phyloP scores from a whole-genome alignment of 371 early-diverging fungal species.

The Saksenaea oblongispora region DNA sequence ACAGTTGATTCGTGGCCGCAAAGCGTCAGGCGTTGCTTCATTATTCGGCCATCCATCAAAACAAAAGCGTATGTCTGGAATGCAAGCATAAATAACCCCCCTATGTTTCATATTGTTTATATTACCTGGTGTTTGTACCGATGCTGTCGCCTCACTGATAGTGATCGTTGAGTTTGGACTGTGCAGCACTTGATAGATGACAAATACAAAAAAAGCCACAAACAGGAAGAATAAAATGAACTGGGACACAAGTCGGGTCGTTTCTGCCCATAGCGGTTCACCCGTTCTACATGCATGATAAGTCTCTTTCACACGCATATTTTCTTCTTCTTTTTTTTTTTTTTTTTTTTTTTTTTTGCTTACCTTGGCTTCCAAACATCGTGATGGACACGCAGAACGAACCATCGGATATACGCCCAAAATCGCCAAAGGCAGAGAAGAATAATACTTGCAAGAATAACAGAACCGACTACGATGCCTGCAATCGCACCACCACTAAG shows the following conservation, averaged over 20 bases:
- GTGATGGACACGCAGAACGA: conserved; percentile 15
- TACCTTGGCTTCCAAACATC: conserved; percentile 29
- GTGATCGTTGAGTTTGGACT: conserved; percentile 22
- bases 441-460: conserved; percentile 7
- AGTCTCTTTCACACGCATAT: not conserved
- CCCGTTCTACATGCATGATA: conserved; percentile 17
- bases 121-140: conserved; percentile 19
- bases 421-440: conserved; percentile 14
- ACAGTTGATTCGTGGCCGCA: conserved; percentile 20
- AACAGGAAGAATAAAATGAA: conserved; percentile 24
- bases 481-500: conserved; percentile 20
- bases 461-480: conserved; percentile 14
- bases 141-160: conserved; percentile 8
- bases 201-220: conserved; percentile 22
- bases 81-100: not conserved
- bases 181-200: conserved; percentile 26
- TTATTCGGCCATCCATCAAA: conserved; percentile 14
- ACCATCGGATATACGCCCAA: conserved; percentile 3
- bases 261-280: conserved; percentile 37
- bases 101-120: not conserved
- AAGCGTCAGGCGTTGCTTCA: not conserved
- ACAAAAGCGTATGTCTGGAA: conserved; percentile 27
- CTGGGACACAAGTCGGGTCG: conserved; percentile 21
- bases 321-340: not conserved
- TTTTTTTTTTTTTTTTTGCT: not conserved